These are phyloP conservation scores for Fusarium sp. DNA, from an alignment of 2,329 filamentous ascomycete species.

Conservation along the genomic window DNA sequence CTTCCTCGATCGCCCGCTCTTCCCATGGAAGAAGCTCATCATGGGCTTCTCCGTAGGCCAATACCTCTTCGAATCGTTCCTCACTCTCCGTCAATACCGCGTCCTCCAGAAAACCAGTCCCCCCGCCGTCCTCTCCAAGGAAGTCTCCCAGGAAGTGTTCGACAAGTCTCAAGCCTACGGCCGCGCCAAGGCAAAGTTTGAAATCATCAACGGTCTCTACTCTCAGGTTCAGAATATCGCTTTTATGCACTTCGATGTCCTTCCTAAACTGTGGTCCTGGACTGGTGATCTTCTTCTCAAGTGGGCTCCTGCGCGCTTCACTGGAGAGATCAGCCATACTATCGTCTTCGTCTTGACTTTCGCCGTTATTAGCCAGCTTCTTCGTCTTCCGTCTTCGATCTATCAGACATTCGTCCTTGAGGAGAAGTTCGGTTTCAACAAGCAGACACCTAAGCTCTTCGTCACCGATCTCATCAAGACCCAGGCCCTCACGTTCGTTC, in stretches of 20 bases:
- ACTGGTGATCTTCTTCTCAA: conserved; percentile 78
- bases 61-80: conserved; percentile 88
- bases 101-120: conserved; percentile 82
- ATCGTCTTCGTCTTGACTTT: conserved; percentile 92
- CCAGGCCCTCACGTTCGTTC: conserved; percentile 80
- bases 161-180: conserved; percentile 97
- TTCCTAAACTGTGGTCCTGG: conserved; percentile 89
- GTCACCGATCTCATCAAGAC: conserved; percentile 91
- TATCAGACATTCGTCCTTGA: conserved; percentile 97
- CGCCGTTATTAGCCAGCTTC: conserved; percentile 80
- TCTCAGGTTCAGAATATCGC: conserved; percentile 88
- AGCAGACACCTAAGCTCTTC: conserved; percentile 91
- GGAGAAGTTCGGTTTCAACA: conserved; percentile 98
- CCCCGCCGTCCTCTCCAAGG: conserved; percentile 86
- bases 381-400: conserved; percentile 83
- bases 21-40: conserved; percentile 98
- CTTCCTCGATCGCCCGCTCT: conserved; percentile 88
- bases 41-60: conserved; percentile 93
- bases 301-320: conserved; percentile 81
- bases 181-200: conserved; percentile 92
- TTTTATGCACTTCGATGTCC: conserved; percentile 89
- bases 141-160: conserved; percentile 89
- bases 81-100: conserved; percentile 89
- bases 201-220: conserved; percentile 83
- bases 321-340: conserved; percentile 92